Base-by-base conservation (phyloP, 2,329 filamentous ascomycete genomes). In the Fusarium sp. region DNA sequence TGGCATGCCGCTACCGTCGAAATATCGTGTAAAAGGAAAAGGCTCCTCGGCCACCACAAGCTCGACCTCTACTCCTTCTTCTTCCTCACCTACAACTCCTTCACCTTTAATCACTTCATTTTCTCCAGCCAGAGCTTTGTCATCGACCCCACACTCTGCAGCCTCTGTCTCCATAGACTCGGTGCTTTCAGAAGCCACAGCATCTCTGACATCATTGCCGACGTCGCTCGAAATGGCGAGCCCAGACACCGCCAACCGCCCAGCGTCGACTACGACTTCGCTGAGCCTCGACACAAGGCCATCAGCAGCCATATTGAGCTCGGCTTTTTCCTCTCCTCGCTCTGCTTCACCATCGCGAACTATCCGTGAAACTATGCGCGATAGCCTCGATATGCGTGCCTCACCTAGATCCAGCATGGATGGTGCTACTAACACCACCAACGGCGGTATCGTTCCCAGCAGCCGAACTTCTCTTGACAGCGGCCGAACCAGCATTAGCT, bases 381-480 rank as follows among this genome's bases (percentile, higher is more conserved):
- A 79, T 56, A 75, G 75, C 62, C 35, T 37, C 19, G 35, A 37
- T 5, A 37, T 37, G 15, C 35, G 66, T 54, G 65, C 68, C 64
- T 74, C 76, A 17, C 68, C 71, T 41, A 67, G 75, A 35, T 77
- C 76, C 52, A 77, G 75, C 58, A 66, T 76, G 64, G 75, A 77
- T 59, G 67, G 64, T 32, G 56, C 52, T 15, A 50, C 59, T 11
- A 56, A 49, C 24, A 56, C 44, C 33, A 59, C 52, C 46, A 67
- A 68, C 14, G 58, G 60, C 9, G 57, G 33, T 39, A 30, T 63
- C 8, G 57, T 45, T 17, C 49, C 59, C 43, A 75, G 62, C 67
- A 75, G 70, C 53, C 70, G 71, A 47, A 70, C 74, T 10, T 79
- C 77, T 17, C 69, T 77, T n/a, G 79, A 81, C 33, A 80, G 79